These are phyloP conservation scores for Xylaria sp. DNA, from an alignment of 2,329 filamentous ascomycete genomes.

Conservation along the genomic window DNA sequence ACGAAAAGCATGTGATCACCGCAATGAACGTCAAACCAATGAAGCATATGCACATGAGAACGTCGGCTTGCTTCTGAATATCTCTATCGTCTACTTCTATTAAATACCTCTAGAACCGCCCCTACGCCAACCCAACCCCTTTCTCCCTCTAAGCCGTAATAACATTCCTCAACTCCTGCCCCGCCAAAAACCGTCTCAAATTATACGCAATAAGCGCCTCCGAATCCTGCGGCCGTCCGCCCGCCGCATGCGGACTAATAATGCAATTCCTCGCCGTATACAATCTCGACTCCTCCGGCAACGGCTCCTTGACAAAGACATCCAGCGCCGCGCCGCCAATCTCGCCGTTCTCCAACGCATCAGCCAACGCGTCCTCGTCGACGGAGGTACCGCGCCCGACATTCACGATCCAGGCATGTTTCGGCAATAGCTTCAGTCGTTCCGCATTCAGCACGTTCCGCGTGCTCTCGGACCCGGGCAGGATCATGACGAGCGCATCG, in stretches of 20 bases:
- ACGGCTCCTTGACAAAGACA: conserved; percentile 38
- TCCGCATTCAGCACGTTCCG: conserved; percentile 50
- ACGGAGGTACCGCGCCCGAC: conserved; percentile 46
- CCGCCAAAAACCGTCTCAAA: conserved; percentile 53
- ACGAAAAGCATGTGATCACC: no score
- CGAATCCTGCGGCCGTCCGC: conserved; percentile 54
- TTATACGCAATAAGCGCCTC: conserved; percentile 58
- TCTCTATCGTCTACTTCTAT: no score
- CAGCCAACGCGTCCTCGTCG: conserved; percentile 45
- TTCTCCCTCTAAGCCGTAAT: conserved; percentile 25
- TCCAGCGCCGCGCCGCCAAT: conserved; percentile 47
- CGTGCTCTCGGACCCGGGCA: conserved; percentile 54
- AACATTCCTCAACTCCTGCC: conserved; percentile 54
- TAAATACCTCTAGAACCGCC: neutral
- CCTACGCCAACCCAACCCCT: neutral
- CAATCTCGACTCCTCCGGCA: conserved; percentile 37
- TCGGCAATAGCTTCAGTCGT: conserved; percentile 48
- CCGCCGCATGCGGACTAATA: conserved; percentile 54
- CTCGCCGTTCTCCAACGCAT: conserved; percentile 39
- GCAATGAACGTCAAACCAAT: no score
- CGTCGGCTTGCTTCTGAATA: no score
- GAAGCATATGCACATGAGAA: no score
- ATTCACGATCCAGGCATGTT: conserved; percentile 53
- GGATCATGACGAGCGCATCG: conserved; percentile 63
- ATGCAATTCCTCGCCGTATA: conserved; percentile 49